These are phyloP conservation scores for Amylostereum areolatum DNA, from an alignment of 1,284 basidiomycete genomes.

Conservation along the genomic window DNA sequence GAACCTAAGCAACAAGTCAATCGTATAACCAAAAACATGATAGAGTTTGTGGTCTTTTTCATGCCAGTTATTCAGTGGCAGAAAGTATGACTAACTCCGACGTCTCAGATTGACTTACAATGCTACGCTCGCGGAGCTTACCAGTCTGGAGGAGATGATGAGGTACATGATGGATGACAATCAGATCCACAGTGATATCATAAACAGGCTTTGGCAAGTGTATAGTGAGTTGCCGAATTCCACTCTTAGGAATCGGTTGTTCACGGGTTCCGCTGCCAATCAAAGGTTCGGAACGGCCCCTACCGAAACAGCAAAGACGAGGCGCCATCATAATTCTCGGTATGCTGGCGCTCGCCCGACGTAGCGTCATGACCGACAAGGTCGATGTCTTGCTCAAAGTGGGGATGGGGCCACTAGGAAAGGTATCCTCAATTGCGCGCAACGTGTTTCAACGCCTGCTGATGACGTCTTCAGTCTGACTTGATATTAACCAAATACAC, in stretches of 20 bases:
- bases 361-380: slow-evolving; percentile 81
- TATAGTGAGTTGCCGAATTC: slow-evolving; percentile 62
- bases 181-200: slow-evolving; percentile 79
- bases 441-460: not conserved
- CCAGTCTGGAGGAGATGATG: slow-evolving; percentile 95
- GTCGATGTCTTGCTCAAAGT: slow-evolving; percentile 84
- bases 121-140: slow-evolving; percentile 92
- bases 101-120: slow-evolving; percentile 77
- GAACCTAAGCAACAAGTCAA: slow-evolving; percentile 84
- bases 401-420: slow-evolving; percentile 84
- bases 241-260: not conserved
- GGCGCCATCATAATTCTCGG: slow-evolving; percentile 94
- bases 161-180: slow-evolving; percentile 88
- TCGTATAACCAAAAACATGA: slow-evolving; percentile 97
- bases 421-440: slow-evolving; percentile 36
- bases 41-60: slow-evolving; percentile 64
- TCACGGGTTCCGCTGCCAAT: not conserved
- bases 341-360: slow-evolving; percentile 88
- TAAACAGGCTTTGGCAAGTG: slow-evolving; percentile 91
- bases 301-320: slow-evolving; percentile 81
- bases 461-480: slow-evolving; percentile 54
- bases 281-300: slow-evolving; percentile 62
- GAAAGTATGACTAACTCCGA: slow-evolving; percentile 1
- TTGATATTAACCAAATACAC: slow-evolving; percentile 90
- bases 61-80: not conserved